A percentile compares a stretch with the other conserved stretches of the same genome.
Conservation (phyloP, 768 basidiomycete genomes). For the Termitomyces sp. region DNA sequence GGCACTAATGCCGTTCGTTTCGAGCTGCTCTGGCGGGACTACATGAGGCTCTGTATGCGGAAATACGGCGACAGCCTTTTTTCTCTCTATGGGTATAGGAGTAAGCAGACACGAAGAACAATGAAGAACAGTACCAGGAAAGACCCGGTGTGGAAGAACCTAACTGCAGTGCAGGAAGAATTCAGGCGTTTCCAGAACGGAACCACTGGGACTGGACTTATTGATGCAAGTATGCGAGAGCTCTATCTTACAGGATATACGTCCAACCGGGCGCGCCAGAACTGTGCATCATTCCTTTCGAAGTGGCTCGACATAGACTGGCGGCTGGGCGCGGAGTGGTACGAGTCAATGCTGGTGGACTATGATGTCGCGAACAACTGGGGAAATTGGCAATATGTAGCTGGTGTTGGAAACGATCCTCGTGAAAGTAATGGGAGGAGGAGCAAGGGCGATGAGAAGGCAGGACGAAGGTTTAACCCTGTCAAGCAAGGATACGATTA, state of each 20-base stretch:
- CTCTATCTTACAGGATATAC: background rate
- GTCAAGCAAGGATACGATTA: background rate
- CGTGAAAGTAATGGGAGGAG: background rate
- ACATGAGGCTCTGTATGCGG: background rate
- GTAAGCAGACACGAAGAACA: background rate
- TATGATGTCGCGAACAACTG: conserved; percentile 2
- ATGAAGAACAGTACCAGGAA: background rate
- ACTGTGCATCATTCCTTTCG: conserved; percentile 2
- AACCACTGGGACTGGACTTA: background rate
- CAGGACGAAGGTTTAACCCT: background rate
- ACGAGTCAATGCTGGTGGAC: conserved; percentile 3
- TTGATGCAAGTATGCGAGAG: background rate
- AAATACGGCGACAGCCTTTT: background rate
- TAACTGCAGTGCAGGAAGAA: background rate
- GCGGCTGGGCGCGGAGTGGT: conserved; percentile 3
- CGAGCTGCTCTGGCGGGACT: background rate
- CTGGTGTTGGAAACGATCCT: conserved; percentile 4
- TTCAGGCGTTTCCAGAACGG: background rate
- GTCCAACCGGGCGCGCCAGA: conserved; percentile 2
- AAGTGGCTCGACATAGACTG: conserved; percentile 1
- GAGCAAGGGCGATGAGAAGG: background rate
- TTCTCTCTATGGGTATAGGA: background rate
- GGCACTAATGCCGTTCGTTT: background rate
- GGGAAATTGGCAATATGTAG: conserved; percentile 4
- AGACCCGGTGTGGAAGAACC: background rate